phyloP scores from a whole-genome alignment of 1,284 basidiomycete genomes.

The Fomes fomentarius region DNA sequence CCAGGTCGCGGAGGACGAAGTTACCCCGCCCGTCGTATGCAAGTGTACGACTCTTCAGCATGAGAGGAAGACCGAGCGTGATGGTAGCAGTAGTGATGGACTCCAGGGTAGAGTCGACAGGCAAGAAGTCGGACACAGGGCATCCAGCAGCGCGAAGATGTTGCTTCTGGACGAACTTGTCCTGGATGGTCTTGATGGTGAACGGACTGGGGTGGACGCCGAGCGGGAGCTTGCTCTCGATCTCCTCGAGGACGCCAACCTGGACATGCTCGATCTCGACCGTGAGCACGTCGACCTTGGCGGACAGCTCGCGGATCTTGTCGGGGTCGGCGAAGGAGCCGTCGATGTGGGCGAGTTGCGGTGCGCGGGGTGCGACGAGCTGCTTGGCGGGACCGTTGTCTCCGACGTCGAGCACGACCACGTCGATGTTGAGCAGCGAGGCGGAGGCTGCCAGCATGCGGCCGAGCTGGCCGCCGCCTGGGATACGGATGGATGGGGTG shows the following conservation, averaged over 20 bases:
- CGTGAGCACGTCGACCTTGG: conserved; percentile 87
- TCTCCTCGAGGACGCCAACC: conserved; percentile 72
- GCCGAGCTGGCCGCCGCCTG: conserved; percentile 96
- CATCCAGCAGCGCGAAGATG: conserved; percentile 66
- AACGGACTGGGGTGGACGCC: conserved; percentile 85
- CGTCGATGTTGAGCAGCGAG: conserved; percentile 83
- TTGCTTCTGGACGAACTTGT: conserved; percentile 92
- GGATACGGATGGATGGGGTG: conserved; percentile 3
- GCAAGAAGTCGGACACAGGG: conserved; percentile 77
- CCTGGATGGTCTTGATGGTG: conserved; percentile 92
- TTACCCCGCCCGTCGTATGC: conserved; percentile 98
- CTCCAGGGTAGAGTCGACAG: conserved; percentile 58
- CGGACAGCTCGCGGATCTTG: conserved; percentile 83
- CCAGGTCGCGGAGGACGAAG: conserved; percentile 69
- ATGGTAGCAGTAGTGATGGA: conserved; percentile 59
- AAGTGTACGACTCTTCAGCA: conserved; percentile 95
- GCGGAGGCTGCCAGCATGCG: conserved; percentile 97
- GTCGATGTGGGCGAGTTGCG: conserved; percentile 73
- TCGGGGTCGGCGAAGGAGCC: conserved; percentile 86
- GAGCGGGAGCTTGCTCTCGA: conserved; percentile 56
- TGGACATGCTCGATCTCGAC: conserved; percentile 99
- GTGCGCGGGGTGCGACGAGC: conserved; percentile 61
- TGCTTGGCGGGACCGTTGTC: conserved; percentile 90
- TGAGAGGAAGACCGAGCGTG: conserved; percentile 83
- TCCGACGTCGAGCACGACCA: conserved; percentile 90